Percentiles rank a stretch among this genome's conserved stretches.
phyloP scores from a whole-genome alignment of 2,329 filamentous ascomycete species.

The Sporothrix phasma region DNA sequence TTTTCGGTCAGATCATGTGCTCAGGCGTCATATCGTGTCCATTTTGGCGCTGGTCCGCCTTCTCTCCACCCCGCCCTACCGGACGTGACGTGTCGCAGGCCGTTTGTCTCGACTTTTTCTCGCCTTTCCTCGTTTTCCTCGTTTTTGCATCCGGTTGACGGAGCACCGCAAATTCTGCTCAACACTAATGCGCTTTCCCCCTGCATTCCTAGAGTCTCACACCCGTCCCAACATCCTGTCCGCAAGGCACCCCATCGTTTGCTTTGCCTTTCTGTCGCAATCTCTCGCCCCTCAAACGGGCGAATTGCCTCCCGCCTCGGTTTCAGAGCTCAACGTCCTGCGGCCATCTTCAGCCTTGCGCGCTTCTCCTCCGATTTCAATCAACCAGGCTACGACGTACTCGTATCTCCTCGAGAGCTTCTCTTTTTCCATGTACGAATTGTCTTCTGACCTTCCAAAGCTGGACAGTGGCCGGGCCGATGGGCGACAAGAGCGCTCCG shows the following conservation, averaged over 20 bases:
- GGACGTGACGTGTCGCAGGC: constrained; percentile 9
- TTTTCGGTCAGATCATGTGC: constrained; percentile 20
- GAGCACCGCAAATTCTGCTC: constrained; percentile 6
- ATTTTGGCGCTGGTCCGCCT: constrained; percentile 6
- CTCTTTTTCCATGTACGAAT: background rate
- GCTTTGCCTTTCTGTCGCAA: background rate
- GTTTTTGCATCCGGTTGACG: background rate
- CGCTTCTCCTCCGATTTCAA: background rate
- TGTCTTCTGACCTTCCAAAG: background rate
- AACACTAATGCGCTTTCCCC: constrained; percentile 6
- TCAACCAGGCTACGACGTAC: background rate
- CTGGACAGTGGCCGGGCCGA: background rate
- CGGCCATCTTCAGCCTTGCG: background rate
- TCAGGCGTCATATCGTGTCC: constrained; percentile 22
- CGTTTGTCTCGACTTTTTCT: constrained; percentile 6
- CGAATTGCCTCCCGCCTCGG: background rate
- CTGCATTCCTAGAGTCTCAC: constrained; percentile 10
- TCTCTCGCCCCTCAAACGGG: background rate
- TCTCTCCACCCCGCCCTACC: background rate
- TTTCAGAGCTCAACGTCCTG: background rate
- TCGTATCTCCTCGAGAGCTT: background rate
- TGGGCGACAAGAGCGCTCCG: background rate
- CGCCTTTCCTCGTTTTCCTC: background rate
- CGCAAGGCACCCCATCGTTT: background rate
- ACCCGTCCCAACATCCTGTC: background rate